Conservation (phyloP, 805 yeast genomes). For the Spathaspora passalidarum region DNA sequence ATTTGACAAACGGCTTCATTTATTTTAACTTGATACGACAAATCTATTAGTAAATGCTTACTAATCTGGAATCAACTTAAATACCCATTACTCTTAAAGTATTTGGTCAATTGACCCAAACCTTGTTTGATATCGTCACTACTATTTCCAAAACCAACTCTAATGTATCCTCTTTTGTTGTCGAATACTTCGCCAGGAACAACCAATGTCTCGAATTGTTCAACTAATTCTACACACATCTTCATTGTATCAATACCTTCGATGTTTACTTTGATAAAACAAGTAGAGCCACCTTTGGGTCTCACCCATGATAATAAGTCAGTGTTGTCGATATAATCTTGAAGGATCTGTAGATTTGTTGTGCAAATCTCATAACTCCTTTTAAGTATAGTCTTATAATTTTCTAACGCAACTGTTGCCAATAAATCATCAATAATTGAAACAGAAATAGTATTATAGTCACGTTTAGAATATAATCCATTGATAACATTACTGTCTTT, state of each 20-base stretch:
- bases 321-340: slow-evolving; percentile 27
- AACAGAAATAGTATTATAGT: slow-evolving; percentile 50
- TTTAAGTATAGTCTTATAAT: slow-evolving; percentile 30
- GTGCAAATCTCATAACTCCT: slow-evolving; percentile 40
- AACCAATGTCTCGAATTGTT: slow-evolving; percentile 28
- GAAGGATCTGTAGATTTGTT: slow-evolving; percentile 33
- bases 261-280: slow-evolving; percentile 36
- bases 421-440: slow-evolving; percentile 45
- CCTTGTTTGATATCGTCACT: slow-evolving; percentile 33
- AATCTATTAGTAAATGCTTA: background rate
- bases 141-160: slow-evolving; percentile 50
- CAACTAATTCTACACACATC: slow-evolving; percentile 36
- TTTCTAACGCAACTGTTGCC: slow-evolving; percentile 41
- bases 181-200: slow-evolving; percentile 52
- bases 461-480: slow-evolving; percentile 40
- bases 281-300: slow-evolving; percentile 49
- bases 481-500: slow-evolving; percentile 25
- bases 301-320: slow-evolving; percentile 37
- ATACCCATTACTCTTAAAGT: slow-evolving; percentile 6
- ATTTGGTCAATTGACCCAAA: slow-evolving; percentile 19
- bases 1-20: background rate
- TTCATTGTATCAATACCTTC: slow-evolving; percentile 24
- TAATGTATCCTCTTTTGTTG: slow-evolving; percentile 36
- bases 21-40: too few species aligned
- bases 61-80: too few species aligned